Conservation (phyloP, 2,329 filamentous ascomycete genomes). For the Ophiostoma tasmaniense region DNA sequence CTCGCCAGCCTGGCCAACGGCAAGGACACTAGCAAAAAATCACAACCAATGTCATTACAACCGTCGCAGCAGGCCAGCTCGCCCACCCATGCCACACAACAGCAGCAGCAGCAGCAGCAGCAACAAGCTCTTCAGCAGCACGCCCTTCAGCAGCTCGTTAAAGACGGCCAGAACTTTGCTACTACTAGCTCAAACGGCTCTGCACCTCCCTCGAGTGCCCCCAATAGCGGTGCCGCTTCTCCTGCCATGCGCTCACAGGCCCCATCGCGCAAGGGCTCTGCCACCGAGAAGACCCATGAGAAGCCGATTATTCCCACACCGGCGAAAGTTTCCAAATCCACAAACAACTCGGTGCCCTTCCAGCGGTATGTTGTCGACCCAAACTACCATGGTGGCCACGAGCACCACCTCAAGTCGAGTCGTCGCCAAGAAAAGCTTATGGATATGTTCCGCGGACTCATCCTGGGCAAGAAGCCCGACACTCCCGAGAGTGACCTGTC, state of each 20-base stretch:
- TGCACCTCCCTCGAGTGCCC: slow-evolving; percentile 22
- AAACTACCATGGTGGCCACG: slow-evolving; percentile 60
- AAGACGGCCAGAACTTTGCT: slow-evolving; percentile 25
- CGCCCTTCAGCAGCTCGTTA: slow-evolving; percentile 18
- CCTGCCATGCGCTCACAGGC: slow-evolving; percentile 32
- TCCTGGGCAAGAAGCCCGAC: slow-evolving; percentile 70
- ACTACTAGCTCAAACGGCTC: slow-evolving; percentile 22
- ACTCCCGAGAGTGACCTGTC: slow-evolving; percentile 74
- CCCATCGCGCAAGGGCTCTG: slow-evolving; percentile 37
- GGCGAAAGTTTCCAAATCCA: slow-evolving; percentile 31
- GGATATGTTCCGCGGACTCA: slow-evolving; percentile 79
- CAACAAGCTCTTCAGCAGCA: slow-evolving; percentile 7
- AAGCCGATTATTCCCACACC: slow-evolving; percentile 24
- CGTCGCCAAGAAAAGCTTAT: slow-evolving; percentile 91
- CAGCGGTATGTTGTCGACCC: slow-evolving; percentile 45
- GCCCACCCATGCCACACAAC: not conserved
- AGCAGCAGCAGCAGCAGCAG: not conserved
- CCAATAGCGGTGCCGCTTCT: slow-evolving; percentile 24
- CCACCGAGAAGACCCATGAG: slow-evolving; percentile 33
- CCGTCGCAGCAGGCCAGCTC: slow-evolving; percentile 6
- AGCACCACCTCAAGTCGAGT: slow-evolving; percentile 80
- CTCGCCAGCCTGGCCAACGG: slow-evolving; percentile 22
- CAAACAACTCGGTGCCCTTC: slow-evolving; percentile 25
- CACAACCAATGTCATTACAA: slow-evolving; percentile 7
- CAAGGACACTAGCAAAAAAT: slow-evolving; percentile 17